Evolutionary conservation across 768 basidiomycete species (phyloP), one percentile per base, ranked within the genome.

Genomic region (Gloeostereum incarnatum): DNA sequence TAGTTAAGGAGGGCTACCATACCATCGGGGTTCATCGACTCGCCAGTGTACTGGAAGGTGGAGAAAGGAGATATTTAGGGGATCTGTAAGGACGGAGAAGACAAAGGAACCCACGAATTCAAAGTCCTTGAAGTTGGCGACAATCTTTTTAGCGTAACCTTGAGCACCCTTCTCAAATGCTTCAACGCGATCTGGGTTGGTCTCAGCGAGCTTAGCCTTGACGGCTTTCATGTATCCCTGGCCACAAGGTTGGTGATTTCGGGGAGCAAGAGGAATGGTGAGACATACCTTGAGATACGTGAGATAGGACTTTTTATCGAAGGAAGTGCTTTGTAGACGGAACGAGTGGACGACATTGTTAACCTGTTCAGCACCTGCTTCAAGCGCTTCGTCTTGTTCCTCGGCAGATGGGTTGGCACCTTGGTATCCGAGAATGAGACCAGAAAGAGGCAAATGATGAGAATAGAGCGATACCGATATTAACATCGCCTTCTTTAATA

Each of bases 1-100:
- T 91, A 99, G 69, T 99, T 94, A 53, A 98, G 76, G 33, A 98
- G 74, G 31, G 81, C 88, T 49, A 98, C 73, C 89, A 94, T 85
- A 40, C 93, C 94, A 3, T 96, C 86, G n/a, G 77, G 65, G 57
- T 89, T 73, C 84, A 87, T 84, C 29, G 38, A 50, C 56, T 81
- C 81, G 42, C 86, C 79, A 35, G 67, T 74, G 64, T 75, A 87
- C 84, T 87, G 39, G 14, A 16, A 4, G 40, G n/a, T n/a, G n/a
- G n/a, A n/a, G n/a, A n/a, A n/a, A n/a, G n/a, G n/a, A n/a, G n/a
- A n/a, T n/a, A n/a, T n/a, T n/a, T n/a, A n/a, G n/a, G n/a, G n/a
- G n/a, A n/a, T n/a, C n/a, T n/a, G n/a, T n/a, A n/a, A n/a, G n/a
- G 11, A 6, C 4, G 20, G 7, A 26, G 23, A 16, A 23, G 5